phyloP scores from a whole-genome alignment of 2,329 filamentous ascomycete genomes.

The Hymenoscyphus infarciens region DNA sequence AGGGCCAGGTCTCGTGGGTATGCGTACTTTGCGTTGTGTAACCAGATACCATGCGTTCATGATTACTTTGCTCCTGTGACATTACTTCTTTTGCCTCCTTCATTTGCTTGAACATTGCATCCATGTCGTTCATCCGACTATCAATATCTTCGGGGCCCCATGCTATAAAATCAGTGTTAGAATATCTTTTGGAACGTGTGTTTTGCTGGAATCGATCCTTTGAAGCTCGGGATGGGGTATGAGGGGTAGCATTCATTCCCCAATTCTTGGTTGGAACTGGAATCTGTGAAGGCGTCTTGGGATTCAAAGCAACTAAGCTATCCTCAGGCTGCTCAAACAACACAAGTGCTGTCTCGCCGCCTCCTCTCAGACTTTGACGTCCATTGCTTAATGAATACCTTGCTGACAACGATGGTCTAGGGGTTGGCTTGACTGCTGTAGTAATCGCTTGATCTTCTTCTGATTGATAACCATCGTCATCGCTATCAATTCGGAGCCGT shows the following conservation, averaged over 20 bases:
- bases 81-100: slow-evolving; percentile 69
- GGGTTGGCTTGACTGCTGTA: slow-evolving; percentile 15
- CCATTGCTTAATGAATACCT: slow-evolving; percentile 25
- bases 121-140: slow-evolving; percentile 70
- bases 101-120: slow-evolving; percentile 67
- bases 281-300: slow-evolving; percentile 36
- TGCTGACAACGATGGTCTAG: slow-evolving; percentile 17
- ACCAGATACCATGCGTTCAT: slow-evolving; percentile 71
- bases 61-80: slow-evolving; percentile 61
- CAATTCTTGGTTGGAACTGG: slow-evolving; percentile 32
- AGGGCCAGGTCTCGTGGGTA: not conserved
- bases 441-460: slow-evolving; percentile 22
- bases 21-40: slow-evolving; percentile 45
- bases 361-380: slow-evolving; percentile 22
- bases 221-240: slow-evolving; percentile 5
- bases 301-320: slow-evolving; percentile 24
- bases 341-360: slow-evolving; percentile 25
- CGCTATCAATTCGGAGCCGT: slow-evolving; percentile 32
- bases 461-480: slow-evolving; percentile 10
- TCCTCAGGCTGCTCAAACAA: slow-evolving; percentile 27
- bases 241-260: not conserved
- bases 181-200: slow-evolving; percentile 65
- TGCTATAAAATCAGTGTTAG: slow-evolving; percentile 65
- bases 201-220: not conserved
- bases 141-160: slow-evolving; percentile 66